Percentiles rank a stretch among this genome's conserved stretches.
These are phyloP conservation scores for Serendipita vermifera DNA, from an alignment of 768 basidiomycete species.

Conservation along the genomic window DNA sequence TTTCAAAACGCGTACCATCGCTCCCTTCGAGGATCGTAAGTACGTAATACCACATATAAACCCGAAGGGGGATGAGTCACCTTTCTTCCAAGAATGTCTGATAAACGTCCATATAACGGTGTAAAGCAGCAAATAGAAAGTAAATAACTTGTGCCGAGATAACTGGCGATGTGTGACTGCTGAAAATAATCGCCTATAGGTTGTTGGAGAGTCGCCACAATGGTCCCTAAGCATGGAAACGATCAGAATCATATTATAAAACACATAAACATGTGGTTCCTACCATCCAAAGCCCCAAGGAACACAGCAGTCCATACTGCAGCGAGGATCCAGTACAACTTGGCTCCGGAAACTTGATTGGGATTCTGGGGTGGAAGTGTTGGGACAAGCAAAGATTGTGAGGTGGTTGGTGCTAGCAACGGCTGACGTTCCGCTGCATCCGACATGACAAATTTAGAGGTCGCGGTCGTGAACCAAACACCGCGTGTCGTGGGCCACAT, in stretches of 20 bases:
- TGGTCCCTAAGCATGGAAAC: conserved; percentile 41
- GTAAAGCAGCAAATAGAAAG: conserved; percentile 85
- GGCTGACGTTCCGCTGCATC: too few species aligned
- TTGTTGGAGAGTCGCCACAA: conserved; percentile 73
- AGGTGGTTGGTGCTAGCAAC: too few species aligned
- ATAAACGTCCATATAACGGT: conserved; percentile 47
- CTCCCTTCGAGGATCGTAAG: conserved; percentile 47
- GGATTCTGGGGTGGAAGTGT: too few species aligned
- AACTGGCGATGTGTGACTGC: conserved; percentile 57
- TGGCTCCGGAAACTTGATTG: conserved; percentile 8
- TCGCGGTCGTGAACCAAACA: too few species aligned
- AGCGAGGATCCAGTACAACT: conserved; percentile 50
- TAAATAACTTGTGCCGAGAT: conserved; percentile 80
- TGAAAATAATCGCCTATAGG: conserved; percentile 79
- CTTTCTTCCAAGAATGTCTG: conserved; percentile 57
- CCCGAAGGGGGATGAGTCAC: conserved; percentile 15
- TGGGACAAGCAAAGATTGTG: too few species aligned
- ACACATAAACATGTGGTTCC: conserved; percentile 16
- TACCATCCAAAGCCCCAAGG: conserved; percentile 75
- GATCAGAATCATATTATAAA: conserved; percentile 6
- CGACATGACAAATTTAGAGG: too few species aligned
- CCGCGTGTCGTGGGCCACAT: too few species aligned
- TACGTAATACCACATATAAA: conserved; percentile 25
- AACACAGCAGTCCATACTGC: conserved; percentile 77
- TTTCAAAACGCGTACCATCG: conserved; percentile 56